Percentiles rank a stretch among this genome's conserved stretches.
Evolutionary conservation across 2,329 filamentous ascomycete genomes (phyloP).

Genomic region (Thielaviopsis musarum): DNA sequence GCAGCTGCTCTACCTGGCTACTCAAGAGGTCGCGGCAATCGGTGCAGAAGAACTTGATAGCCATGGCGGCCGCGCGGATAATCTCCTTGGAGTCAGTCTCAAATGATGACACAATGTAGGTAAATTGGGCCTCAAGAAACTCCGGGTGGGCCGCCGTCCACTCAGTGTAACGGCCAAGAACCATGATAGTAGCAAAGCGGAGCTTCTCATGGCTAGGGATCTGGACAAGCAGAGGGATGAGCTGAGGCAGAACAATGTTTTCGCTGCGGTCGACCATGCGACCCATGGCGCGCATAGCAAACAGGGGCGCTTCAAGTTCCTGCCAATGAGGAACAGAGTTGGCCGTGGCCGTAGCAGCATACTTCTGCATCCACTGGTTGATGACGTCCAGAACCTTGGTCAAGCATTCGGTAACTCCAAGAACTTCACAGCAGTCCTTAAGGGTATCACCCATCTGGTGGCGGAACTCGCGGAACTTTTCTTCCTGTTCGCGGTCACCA

Average conservation of each 20-base stretch:
- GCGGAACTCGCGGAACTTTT: conserved; percentile 91
- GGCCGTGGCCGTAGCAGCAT: conserved; percentile 57
- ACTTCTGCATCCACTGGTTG: conserved; percentile 71
- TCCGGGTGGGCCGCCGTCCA: conserved; percentile 93
- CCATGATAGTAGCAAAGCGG: conserved; percentile 97
- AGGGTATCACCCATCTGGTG: conserved; percentile 96
- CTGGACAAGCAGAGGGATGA: conserved; percentile 85
- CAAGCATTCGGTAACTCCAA: conserved; percentile 82
- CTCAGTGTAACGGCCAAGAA: conserved; percentile 87
- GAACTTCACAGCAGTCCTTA: conserved; percentile 92
- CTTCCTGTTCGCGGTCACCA: conserved; percentile 86
- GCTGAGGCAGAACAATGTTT: conserved; percentile 67
- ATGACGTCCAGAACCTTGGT: conserved; percentile 77
- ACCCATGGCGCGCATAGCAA: conserved; percentile 89
- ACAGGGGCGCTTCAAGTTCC: conserved; percentile 83
- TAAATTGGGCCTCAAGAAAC: conserved; percentile 80
- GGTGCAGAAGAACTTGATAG: conserved; percentile 92
- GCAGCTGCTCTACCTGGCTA: conserved; percentile 68
- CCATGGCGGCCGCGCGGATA: conserved; percentile 74
- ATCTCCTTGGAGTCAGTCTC: conserved; percentile 79
- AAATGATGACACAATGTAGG: conserved; percentile 90
- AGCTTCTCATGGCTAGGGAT: conserved; percentile 94
- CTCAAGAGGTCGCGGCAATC: conserved; percentile 82
- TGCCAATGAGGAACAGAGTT: conserved; percentile 86
- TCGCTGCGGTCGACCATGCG: conserved; percentile 90